Evolutionary conservation across 345 rosid species (phyloP), one percentile per base, ranked within the genome.

Genomic region (Rubroshorea leprosula): DNA sequence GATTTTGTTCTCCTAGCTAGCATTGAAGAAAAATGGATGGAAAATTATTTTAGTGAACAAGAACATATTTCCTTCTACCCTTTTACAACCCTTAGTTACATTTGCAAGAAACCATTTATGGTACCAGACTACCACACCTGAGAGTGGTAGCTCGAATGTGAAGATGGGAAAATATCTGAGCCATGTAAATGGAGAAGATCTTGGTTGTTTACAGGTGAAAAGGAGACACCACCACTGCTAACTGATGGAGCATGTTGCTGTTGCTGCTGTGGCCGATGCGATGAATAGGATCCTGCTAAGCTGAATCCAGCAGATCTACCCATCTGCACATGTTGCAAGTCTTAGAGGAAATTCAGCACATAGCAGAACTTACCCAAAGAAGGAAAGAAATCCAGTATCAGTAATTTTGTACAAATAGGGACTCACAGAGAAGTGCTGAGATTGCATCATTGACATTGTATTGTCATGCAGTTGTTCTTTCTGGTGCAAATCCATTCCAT

Each of bases 391-490:
- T 39, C 58, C 43, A 57, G 47, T 63, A 41, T 9, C 47, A 49
- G 38, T 54, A 18, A 62, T 55, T 47, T 56, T 49, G 21, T 12
- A 58, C 22, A 57, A 19, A 50, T 49, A 13, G 48, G 35, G 53
- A 70, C 99, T 77, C 74, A 94, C 99, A 54, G 96, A 78, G 69
- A 87, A 90, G 79, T 85, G 95, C 78, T 94, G 99, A 61, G 96
- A 84, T 72, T 87, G 99, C 93, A 94, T 87, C 95, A 90, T 81
- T 54, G 99, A 83, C 85, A 85, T 75, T 21, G 97, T 59, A 76
- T 78, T 94, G 59, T 94, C 97, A 69, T 85, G 97, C 69, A 94
- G 82, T 74, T 87, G 97, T 49, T 94, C 99, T 69, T 94, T 94
- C 73, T 82, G 96, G 68, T 90, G 99, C 79, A 94, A 49, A 66